Base-by-base conservation (phyloP, 805 yeast genomes). In the Kazachstania africana region DNA sequence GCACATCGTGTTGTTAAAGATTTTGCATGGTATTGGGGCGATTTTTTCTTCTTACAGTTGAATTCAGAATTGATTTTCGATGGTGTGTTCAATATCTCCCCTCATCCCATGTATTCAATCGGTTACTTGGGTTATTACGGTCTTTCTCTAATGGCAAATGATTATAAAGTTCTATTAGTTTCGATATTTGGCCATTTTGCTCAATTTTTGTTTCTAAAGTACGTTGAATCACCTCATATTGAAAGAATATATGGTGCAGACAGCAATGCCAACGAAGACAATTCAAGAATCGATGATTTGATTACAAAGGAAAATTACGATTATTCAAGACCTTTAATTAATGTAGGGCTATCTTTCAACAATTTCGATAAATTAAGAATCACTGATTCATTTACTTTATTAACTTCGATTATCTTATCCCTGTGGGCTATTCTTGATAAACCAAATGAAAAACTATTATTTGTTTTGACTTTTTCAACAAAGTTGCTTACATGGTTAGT, bases 11-110 rank as follows among this genome's bases (percentile, higher is more conserved):
- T 82, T 13, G 85, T 82, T 36, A 81, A 82, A 53, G 94, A 82
- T 50, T 82, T 75, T 50, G 94, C 94, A 8, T 82, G 94, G 94
- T 82, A 82, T 55, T 82, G 94, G 94, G 94, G 94, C 17, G 94
- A 83, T 56, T 82, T 82, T 59, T 82, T 82, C 66, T 82, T 82
- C 59, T 62, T 84, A 33, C 80, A 79, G 50, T 72, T 70, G 39
- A 74, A 72, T 35, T 56, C 65, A 26, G 77, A 78, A 36, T 65
- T 82, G 45, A 77, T 81, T 19, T 82, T 82, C 56, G 94, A 83
- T 52, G 94, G 94, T 26, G 91, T 82, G 8, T 82, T 81, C 53
- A 88, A 82, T 54, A 68, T 82, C 66, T 82, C 85, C 12, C 94
- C 94, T 13, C 94, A 82, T 50, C 94, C 94, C 32, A 82, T 82